A percentile compares a stretch with the other conserved stretches of the same genome.
These are phyloP conservation scores for Ophiostoma sp. DNA, from an alignment of 2,329 filamentous ascomycete genomes.

Conservation along the genomic window DNA sequence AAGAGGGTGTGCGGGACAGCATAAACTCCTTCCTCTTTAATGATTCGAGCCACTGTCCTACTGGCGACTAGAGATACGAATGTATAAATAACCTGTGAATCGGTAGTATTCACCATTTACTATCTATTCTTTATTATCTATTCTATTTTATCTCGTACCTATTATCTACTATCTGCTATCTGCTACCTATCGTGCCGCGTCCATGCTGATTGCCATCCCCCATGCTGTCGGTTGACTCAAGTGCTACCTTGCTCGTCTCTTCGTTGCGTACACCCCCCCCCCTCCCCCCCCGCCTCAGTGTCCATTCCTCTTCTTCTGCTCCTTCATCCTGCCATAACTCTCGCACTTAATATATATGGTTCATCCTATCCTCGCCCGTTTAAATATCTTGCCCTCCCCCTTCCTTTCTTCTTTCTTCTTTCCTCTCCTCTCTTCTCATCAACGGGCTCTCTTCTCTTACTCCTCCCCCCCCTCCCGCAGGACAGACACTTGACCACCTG, in stretches of 20 bases:
- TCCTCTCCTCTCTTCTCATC: not conserved
- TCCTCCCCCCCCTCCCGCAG: not conserved
- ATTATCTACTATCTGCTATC: not conserved
- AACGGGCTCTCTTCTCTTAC: not conserved
- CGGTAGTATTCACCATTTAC: too few relatives aligned
- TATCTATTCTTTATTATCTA: not conserved
- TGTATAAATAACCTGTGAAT: not conserved
- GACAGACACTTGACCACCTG: not conserved
- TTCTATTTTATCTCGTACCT: too few relatives aligned
- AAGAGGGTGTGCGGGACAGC: constrained; percentile 16
- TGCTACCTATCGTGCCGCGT: not conserved
- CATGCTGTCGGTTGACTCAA: constrained; percentile 15
- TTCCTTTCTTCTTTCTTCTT: not conserved
- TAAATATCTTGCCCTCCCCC: constrained; percentile 12
- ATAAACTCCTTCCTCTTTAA: constrained; percentile 22
- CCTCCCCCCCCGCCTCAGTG: not conserved
- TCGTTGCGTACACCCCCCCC: constrained; percentile 1
- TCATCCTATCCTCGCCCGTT: not conserved
- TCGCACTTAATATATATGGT: not conserved
- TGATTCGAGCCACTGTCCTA: not conserved
- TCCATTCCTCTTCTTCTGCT: too few relatives aligned
- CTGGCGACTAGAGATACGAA: not conserved
- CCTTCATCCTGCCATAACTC: too few relatives aligned
- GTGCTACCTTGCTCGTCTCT: constrained; percentile 15
- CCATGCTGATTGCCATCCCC: not conserved